These are phyloP conservation scores for Pichia cactophila DNA, from an alignment of 1,139 yeast species.

Conservation along the genomic window DNA sequence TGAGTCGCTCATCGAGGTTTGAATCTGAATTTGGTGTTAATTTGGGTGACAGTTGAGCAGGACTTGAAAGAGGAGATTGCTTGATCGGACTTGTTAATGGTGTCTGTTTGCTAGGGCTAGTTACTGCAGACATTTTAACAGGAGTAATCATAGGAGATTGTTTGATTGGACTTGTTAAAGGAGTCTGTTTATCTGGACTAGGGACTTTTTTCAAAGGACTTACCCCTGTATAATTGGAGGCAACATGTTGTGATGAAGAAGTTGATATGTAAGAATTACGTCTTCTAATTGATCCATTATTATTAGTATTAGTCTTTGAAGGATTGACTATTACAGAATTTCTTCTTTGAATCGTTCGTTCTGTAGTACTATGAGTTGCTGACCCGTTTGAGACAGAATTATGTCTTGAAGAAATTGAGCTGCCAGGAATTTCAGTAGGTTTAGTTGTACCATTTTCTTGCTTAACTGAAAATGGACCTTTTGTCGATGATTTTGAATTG, in stretches of 20 bases:
- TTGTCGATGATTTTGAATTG: background rate
- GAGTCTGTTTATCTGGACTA: background rate
- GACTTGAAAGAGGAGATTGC: background rate
- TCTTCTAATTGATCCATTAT: background rate
- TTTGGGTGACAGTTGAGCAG: slow-evolving; percentile 15
- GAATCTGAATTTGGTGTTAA: background rate
- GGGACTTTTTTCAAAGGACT: background rate
- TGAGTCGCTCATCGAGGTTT: background rate
- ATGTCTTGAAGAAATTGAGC: background rate
- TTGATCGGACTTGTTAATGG: background rate
- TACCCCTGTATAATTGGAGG: background rate
- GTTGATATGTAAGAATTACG: background rate
- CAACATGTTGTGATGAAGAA: background rate
- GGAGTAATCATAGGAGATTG: background rate
- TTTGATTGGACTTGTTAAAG: background rate
- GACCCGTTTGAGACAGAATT: background rate
- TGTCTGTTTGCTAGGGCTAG: background rate
- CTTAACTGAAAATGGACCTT: background rate
- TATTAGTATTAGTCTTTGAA: background rate
- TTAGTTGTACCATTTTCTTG: background rate
- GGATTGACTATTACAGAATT: background rate
- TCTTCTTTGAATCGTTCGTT: slow-evolving; percentile 1
- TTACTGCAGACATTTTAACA: no score
- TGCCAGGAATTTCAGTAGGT: background rate
- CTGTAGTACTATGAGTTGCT: background rate